These are phyloP conservation scores for Hypoxylon sp. DNA, from an alignment of 2,329 filamentous ascomycete genomes.

Conservation along the genomic window DNA sequence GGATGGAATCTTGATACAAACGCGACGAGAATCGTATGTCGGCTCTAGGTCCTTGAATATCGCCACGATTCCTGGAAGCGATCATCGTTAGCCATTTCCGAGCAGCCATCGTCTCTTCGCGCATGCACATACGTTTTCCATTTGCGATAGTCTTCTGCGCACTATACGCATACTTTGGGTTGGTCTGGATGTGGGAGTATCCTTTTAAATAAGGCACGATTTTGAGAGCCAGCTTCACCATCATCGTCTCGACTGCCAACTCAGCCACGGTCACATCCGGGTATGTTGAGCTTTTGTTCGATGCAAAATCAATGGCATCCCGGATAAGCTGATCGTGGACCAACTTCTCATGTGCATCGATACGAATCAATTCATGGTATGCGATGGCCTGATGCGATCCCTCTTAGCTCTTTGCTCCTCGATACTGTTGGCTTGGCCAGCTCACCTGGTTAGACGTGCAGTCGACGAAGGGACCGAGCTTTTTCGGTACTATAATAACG, in stretches of 20 bases:
- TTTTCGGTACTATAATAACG: constrained; percentile 51
- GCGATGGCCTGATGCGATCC: constrained; percentile 57
- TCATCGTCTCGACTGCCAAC: constrained; percentile 65
- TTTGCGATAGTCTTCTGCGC: constrained; percentile 58
- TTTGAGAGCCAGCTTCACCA: constrained; percentile 62
- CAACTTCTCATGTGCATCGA: constrained; percentile 45
- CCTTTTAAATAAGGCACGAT: constrained; percentile 60
- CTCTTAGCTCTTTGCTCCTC: constrained; percentile 18
- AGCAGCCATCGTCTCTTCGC: not conserved
- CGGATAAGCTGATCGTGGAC: constrained; percentile 50
- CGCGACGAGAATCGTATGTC: constrained; percentile 54
- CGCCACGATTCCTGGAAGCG: constrained; percentile 56
- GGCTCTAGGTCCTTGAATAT: constrained; percentile 57
- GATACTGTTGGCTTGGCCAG: not conserved
- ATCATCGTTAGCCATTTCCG: constrained; percentile 7
- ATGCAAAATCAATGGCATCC: constrained; percentile 48
- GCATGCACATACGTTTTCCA: constrained; percentile 55
- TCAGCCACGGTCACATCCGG: constrained; percentile 52
- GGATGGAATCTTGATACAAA: constrained; percentile 70
- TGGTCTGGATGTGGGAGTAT: constrained; percentile 66
- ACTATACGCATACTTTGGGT: constrained; percentile 63
- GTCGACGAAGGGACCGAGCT: constrained; percentile 59
- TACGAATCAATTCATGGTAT: constrained; percentile 54
- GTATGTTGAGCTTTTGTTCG: constrained; percentile 46
- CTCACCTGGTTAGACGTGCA: constrained; percentile 64